phyloP scores from a whole-genome alignment of 805 yeast species.

The Pichia paraexigua region DNA sequence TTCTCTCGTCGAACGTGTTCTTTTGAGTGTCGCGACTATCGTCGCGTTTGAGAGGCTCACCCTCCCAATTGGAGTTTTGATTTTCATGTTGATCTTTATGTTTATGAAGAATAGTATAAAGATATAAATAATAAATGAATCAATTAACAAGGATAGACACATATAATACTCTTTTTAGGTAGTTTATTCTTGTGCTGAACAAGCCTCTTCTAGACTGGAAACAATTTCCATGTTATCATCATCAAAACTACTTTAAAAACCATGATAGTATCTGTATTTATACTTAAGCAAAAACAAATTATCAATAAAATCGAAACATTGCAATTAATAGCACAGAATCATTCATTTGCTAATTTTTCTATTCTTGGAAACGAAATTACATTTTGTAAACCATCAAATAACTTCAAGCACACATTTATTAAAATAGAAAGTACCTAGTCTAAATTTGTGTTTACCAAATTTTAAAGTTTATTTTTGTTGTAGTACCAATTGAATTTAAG shows the following conservation, averaged over 20 bases:
- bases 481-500: slow-evolving; percentile 41
- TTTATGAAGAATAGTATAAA: no score
- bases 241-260: slow-evolving; percentile 19
- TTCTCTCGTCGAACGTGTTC: background rate
- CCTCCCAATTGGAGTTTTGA: no score
- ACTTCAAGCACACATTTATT: slow-evolving; percentile 41
- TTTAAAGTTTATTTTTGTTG: no score
- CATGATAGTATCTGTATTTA: slow-evolving; percentile 19
- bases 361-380: slow-evolving; percentile 52
- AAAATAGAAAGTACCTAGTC: slow-evolving; percentile 56
- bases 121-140: no score
- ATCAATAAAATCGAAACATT: slow-evolving; percentile 22
- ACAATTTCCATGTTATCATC: slow-evolving; percentile 7
- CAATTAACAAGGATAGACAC: background rate
- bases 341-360: slow-evolving; percentile 30
- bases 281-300: slow-evolving; percentile 16
- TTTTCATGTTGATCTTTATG: no score
- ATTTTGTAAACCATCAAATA: slow-evolving; percentile 39
- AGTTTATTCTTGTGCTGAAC: no score
- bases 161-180: background rate
- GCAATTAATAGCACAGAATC: slow-evolving; percentile 27
- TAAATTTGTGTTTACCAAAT: slow-evolving; percentile 39
- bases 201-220: slow-evolving; percentile 5
- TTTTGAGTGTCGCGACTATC: background rate
- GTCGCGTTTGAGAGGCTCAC: background rate